Evolutionary conservation across 1,139 yeast genomes (phyloP), one percentile per base, ranked within the genome.

Genomic region (Geotrichum restrictum): DNA sequence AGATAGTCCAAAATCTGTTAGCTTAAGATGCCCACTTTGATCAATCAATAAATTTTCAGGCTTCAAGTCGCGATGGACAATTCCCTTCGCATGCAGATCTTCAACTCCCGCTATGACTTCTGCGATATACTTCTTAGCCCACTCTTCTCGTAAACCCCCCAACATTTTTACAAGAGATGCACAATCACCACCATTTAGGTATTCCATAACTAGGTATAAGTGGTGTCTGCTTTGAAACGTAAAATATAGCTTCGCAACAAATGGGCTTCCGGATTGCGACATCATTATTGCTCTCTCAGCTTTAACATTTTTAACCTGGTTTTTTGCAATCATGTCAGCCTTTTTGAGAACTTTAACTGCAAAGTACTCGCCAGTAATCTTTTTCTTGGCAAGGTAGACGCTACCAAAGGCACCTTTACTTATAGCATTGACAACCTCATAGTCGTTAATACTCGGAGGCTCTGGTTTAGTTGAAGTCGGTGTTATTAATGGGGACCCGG

Each of bases 321-420:
- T 93, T 69, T 93, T 93, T 1, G 96, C 94, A 58, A 93, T 83
- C 98, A 93, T 93, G 67, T 93, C 98, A 4, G 95, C 79, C 68
- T 94, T 93, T 61, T 84, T 87, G 58, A 93, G 74, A n/a, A 91
- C 94, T 66, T 93, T 93, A 56, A 93, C 89, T 1, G 99, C 98
- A 60, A 87, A 94, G 66, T 89, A 87, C 59, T 94, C 98, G 1
- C 97, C 97, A 0, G 98, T 91, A 11, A 85, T 69, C 61, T 82
- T 84, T 60, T 93, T 78, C 58, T 84, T 81, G 0, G 96, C 91
- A 18, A 93, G 73, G 65, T 83, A 93, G 0, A 93, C 99, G 38
- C 95, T 85, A 0, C 98, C 98, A 74, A 91, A 93, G 0, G 99
- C 98, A 31, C 99, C 99, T 65, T 88, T 88, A 65, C 96, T 87